Conservation (phyloP, 2,329 filamentous ascomycete genomes). For the Raffaelea ambrosiae region DNA sequence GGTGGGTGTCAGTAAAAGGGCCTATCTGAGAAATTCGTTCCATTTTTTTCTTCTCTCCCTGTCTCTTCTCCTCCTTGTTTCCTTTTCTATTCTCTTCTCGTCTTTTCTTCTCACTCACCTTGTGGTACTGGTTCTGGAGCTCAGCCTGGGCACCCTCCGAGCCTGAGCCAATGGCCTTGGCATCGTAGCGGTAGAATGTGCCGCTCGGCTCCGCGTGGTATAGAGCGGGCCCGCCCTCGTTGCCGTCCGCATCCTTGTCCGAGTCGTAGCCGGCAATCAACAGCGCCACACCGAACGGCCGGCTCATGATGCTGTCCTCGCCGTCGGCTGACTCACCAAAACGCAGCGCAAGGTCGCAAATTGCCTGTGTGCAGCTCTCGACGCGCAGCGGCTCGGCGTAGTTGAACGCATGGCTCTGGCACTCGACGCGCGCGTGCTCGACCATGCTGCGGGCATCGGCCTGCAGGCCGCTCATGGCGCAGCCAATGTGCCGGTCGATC, state of each 20-base stretch:
- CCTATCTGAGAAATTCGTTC: too few species aligned
- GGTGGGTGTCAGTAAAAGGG: too few species aligned
- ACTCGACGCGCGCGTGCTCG: constrained; percentile 95
- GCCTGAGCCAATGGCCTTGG: constrained; percentile 95
- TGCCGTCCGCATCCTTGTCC: constrained; percentile 13
- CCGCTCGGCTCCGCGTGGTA: constrained; percentile 98
- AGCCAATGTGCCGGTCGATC: constrained; percentile 97
- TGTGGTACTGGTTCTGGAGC: constrained; percentile 97
- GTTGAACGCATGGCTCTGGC: constrained; percentile 95
- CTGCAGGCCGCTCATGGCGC: constrained; percentile 96
- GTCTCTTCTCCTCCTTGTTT: too few species aligned
- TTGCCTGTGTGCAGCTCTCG: constrained; percentile 97
- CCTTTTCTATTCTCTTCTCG: too few species aligned
- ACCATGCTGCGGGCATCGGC: constrained; percentile 97
- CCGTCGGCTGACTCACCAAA: constrained; percentile 97
- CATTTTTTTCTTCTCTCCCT: too few species aligned
- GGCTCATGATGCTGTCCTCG: constrained; percentile 97
- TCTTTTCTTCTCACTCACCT: constrained; percentile 35
- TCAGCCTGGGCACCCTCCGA: constrained; percentile 97
- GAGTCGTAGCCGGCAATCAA: constrained; percentile 88
- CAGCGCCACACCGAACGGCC: constrained; percentile 92
- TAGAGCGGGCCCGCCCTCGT: constrained; percentile 86
- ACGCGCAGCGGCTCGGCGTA: constrained; percentile 92
- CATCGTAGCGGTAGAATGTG: constrained; percentile 98
- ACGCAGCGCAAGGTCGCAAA: constrained; percentile 90